These are phyloP conservation scores for Diaporthe vaccinii DNA, from an alignment of 2,329 filamentous ascomycete genomes.

Conservation along the genomic window DNA sequence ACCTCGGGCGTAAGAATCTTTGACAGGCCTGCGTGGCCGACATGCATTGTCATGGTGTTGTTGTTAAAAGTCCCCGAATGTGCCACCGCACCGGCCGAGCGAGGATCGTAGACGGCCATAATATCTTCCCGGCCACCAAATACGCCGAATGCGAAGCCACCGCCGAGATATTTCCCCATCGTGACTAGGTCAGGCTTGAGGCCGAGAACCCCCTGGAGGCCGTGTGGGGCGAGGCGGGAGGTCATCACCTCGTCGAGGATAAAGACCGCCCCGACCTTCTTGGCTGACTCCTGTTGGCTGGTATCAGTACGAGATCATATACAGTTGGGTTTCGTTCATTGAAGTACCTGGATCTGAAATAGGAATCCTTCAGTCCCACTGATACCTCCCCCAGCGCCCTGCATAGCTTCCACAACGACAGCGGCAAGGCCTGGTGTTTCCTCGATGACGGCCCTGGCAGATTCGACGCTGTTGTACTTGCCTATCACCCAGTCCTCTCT, in stretches of 20 bases:
- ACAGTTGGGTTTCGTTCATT: background rate
- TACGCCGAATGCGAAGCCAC: conserved; percentile 70
- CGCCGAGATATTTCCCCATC: conserved; percentile 71
- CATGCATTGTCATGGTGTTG: conserved; percentile 71
- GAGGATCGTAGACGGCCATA: conserved; percentile 39
- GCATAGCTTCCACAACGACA: conserved; percentile 76
- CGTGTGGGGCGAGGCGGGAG: conserved; percentile 66
- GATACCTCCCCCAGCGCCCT: conserved; percentile 72
- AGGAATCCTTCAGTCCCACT: conserved; percentile 66
- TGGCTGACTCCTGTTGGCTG: conserved; percentile 45
- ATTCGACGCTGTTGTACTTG: conserved; percentile 71
- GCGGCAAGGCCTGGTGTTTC: conserved; percentile 63
- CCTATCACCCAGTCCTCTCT: conserved; percentile 70
- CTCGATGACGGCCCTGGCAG: conserved; percentile 59
- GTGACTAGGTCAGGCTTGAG: conserved; percentile 70
- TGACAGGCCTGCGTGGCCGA: conserved; percentile 59
- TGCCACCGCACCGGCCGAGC: conserved; percentile 48
- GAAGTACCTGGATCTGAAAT: conserved; percentile 57
- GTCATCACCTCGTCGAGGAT: conserved; percentile 82
- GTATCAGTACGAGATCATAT: background rate
- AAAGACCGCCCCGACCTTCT: conserved; percentile 63
- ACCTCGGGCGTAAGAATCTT: conserved; percentile 52
- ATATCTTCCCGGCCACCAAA: conserved; percentile 63
- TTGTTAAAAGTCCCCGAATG: conserved; percentile 80
- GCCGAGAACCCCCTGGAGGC: conserved; percentile 58